Percentiles rank a stretch among this genome's conserved stretches.
Evolutionary conservation across 2,329 filamentous ascomycete species (phyloP).

Genomic region (Aspergillus hiratsukae): DNA sequence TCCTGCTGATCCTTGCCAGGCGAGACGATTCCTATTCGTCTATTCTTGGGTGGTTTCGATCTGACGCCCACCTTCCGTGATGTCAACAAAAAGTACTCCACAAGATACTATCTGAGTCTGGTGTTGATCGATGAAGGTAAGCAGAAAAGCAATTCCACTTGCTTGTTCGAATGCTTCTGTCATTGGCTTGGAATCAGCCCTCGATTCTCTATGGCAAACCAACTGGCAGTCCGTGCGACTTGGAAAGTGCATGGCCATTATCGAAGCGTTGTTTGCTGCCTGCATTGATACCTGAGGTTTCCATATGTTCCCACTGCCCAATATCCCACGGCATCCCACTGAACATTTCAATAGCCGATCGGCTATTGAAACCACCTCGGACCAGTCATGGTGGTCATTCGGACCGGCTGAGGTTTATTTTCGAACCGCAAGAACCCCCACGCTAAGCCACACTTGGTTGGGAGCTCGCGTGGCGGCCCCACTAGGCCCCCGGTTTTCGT

Average conservation of each 20-base stretch:
- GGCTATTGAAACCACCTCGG: slow-evolving; percentile 31
- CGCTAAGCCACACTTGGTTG: slow-evolving; percentile 23
- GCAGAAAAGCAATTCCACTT: slow-evolving; percentile 3
- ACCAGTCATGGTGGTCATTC: slow-evolving; percentile 15
- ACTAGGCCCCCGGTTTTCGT: slow-evolving; percentile 17
- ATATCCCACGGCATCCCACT: slow-evolving; percentile 17
- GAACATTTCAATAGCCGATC: slow-evolving; percentile 28
- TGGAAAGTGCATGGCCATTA: not conserved
- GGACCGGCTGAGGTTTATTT: slow-evolving; percentile 9
- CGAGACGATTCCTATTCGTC: slow-evolving; percentile 89
- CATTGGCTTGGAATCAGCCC: not conserved
- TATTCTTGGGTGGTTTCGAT: slow-evolving; percentile 97
- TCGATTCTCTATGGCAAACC: not conserved
- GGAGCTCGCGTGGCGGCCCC: slow-evolving; percentile 19
- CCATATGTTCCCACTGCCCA: slow-evolving; percentile 3
- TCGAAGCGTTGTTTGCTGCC: slow-evolving; percentile 7
- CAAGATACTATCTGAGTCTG: slow-evolving; percentile 91
- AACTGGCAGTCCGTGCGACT: not conserved
- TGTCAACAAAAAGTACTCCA: slow-evolving; percentile 99
- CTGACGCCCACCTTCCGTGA: slow-evolving; percentile 97
- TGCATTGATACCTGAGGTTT: slow-evolving; percentile 13
- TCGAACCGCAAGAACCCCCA: slow-evolving; percentile 22
- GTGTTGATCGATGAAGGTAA: slow-evolving; percentile 92
- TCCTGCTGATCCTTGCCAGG: slow-evolving; percentile 42
- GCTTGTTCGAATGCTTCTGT: not conserved